Evolutionary conservation across 352 stramenopile species (phyloP).

Genomic region (Globisporangium nagaii): DNA sequence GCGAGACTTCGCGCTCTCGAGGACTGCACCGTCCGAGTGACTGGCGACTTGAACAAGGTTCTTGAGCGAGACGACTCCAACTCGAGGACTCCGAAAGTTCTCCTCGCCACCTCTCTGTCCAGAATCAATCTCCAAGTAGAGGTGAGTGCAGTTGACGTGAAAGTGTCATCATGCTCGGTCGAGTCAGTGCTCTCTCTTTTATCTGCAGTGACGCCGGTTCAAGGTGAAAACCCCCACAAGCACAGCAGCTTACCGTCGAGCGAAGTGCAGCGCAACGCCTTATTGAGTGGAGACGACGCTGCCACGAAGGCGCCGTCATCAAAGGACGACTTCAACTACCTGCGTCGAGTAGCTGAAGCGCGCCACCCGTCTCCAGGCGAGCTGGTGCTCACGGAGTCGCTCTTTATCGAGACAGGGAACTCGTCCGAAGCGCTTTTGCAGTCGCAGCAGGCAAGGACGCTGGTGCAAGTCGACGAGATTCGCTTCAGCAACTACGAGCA

Average conservation of each 20-base stretch:
- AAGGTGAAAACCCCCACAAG: background rate
- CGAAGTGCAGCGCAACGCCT: background rate
- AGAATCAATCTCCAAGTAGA: slow-evolving; percentile 33
- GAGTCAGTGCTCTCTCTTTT: slow-evolving; percentile 25
- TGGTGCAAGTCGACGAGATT: slow-evolving; percentile 14
- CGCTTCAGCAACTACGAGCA: slow-evolving; percentile 22
- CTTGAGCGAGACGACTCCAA: slow-evolving; percentile 19
- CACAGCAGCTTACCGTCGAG: background rate
- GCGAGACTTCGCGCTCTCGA: slow-evolving; percentile 44
- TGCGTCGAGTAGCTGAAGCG: slow-evolving; percentile 44
- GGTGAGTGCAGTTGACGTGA: slow-evolving; percentile 34
- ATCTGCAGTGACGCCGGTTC: background rate
- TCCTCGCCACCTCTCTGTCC: slow-evolving; percentile 24
- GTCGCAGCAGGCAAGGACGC: background rate
- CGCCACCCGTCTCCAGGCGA: slow-evolving; percentile 51
- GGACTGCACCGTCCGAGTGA: slow-evolving; percentile 48
- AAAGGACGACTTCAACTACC: slow-evolving; percentile 52
- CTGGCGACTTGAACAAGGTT: slow-evolving; percentile 35
- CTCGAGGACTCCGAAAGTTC: background rate
- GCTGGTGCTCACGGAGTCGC: slow-evolving; percentile 52
- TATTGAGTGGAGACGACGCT: background rate
- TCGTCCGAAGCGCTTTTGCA: background rate
- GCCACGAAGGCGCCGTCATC: slow-evolving; percentile 3
- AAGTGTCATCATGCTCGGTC: slow-evolving; percentile 44
- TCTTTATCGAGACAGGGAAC: slow-evolving; percentile 61